phyloP scores from a whole-genome alignment of 2,329 filamentous ascomycete genomes.

The Kalaharituber pfeilii region DNA sequence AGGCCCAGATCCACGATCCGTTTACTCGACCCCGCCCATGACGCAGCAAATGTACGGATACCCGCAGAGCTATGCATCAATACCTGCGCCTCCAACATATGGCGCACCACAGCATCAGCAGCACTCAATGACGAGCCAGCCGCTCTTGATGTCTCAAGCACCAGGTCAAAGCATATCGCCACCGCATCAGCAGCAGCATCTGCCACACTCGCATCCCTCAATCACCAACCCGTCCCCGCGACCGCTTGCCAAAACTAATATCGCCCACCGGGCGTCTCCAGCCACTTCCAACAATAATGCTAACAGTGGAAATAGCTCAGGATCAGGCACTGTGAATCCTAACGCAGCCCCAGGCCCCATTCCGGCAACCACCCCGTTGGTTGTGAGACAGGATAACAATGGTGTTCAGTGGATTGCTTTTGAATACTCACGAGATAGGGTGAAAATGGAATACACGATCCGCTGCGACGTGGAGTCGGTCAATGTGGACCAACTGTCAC shows the following conservation, averaged over 20 bases:
- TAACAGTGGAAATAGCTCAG: constrained; percentile 6
- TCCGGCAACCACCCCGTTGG: constrained; percentile 83
- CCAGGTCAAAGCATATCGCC: constrained; percentile 25
- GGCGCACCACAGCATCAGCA: constrained; percentile 40
- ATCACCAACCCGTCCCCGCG: constrained; percentile 17
- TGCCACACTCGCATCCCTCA: constrained; percentile 1
- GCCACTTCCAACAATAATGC: neutral
- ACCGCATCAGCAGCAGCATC: constrained; percentile 12
- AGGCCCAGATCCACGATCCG: constrained; percentile 66
- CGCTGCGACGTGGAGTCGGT: constrained; percentile 95
- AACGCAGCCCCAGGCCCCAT: constrained; percentile 92
- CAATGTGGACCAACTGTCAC: constrained; percentile 64
- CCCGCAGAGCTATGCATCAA: constrained; percentile 37
- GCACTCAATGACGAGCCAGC: constrained; percentile 38
- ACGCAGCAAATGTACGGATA: constrained; percentile 70
- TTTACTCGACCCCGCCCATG: constrained; percentile 68
- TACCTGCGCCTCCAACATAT: constrained; percentile 37
- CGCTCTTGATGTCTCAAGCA: constrained; percentile 40
- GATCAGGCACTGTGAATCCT: constrained; percentile 45
- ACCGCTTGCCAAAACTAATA: constrained; percentile 6
- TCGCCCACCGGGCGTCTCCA: neutral
- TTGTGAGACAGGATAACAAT: constrained; percentile 86
- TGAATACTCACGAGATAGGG: constrained; percentile 87
- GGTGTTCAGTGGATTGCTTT: constrained; percentile 98
- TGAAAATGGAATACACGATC: constrained; percentile 99